phyloP scores from a whole-genome alignment of 2,329 filamentous ascomycete genomes.

The Blastomyces parvus region DNA sequence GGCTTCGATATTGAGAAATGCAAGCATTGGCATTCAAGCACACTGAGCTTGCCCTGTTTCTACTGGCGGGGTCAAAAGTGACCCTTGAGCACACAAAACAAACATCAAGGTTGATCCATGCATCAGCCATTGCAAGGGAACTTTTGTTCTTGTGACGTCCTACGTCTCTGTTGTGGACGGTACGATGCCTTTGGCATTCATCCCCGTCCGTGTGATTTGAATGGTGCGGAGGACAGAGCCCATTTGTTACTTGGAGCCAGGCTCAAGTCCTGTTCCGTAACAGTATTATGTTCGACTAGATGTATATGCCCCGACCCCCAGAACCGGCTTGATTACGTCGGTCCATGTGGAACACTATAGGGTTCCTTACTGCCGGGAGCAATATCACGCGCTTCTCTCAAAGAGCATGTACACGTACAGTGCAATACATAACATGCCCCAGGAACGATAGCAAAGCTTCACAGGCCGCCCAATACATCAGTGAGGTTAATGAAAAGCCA shows the following conservation, averaged over 20 bases:
- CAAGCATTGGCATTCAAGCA: too few species aligned
- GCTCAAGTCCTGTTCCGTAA: too few species aligned
- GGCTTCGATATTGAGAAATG: too few species aligned
- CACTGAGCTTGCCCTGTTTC: too few species aligned
- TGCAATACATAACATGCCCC: conserved; percentile 36
- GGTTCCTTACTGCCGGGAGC: conserved; percentile 47
- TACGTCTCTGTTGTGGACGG: not conserved
- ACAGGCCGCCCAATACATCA: conserved; percentile 27
- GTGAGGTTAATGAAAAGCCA: conserved; percentile 41
- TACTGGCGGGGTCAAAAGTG: too few species aligned
- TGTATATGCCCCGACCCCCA: too few species aligned
- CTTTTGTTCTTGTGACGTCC: not conserved
- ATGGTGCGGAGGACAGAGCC: too few species aligned
- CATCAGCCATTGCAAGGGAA: not conserved
- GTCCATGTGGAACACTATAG: conserved; percentile 38
- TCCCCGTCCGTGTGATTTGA: too few species aligned
- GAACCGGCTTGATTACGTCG: conserved; percentile 32
- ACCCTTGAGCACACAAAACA: not conserved
- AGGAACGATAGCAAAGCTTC: conserved; percentile 45
- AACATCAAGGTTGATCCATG: not conserved
- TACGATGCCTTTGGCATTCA: too few species aligned
- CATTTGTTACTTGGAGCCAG: too few species aligned
- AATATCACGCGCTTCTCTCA: conserved; percentile 42
- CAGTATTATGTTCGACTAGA: not conserved
- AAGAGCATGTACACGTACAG: conserved; percentile 30